Percentiles rank a stretch among this genome's conserved stretches.
Evolutionary conservation across 2,329 filamentous ascomycete species (phyloP).

Genomic region (Alternaria sp.): DNA sequence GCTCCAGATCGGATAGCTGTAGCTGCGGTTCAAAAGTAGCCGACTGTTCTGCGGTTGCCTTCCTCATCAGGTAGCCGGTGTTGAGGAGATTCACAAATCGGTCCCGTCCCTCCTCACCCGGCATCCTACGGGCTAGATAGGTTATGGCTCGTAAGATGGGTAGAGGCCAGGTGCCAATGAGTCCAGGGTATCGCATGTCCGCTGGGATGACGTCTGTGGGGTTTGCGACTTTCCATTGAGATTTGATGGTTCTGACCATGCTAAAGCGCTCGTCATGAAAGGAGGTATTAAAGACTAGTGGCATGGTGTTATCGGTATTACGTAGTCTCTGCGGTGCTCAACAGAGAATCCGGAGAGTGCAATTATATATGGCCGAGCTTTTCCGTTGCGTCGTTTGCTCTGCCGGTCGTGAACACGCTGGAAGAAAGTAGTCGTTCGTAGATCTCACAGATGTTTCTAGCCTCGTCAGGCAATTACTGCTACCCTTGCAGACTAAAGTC

Average conservation of each 20-base stretch:
- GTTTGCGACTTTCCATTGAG: neutral
- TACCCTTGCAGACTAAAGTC: neutral
- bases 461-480: neutral
- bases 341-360: neutral
- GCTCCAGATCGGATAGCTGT: neutral
- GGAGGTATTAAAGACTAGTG: too few relatives aligned
- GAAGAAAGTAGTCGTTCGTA: neutral
- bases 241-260: neutral
- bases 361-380: neutral
- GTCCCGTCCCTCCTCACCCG: neutral
- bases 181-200: neutral
- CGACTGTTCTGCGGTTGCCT: fast-evolving
- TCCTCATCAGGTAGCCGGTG: fast-evolving
- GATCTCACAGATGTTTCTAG: neutral
- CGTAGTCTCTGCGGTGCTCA: neutral
- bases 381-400: neutral
- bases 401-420: neutral
- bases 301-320: neutral
- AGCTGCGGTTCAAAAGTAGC: neutral
- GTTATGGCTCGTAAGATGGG: neutral
- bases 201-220: neutral
- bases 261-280: neutral
- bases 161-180: neutral
- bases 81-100: neutral
- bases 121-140: neutral